Conservation (phyloP, 1,284 basidiomycete species). For the Leucocoprinus gongylophorus region DNA sequence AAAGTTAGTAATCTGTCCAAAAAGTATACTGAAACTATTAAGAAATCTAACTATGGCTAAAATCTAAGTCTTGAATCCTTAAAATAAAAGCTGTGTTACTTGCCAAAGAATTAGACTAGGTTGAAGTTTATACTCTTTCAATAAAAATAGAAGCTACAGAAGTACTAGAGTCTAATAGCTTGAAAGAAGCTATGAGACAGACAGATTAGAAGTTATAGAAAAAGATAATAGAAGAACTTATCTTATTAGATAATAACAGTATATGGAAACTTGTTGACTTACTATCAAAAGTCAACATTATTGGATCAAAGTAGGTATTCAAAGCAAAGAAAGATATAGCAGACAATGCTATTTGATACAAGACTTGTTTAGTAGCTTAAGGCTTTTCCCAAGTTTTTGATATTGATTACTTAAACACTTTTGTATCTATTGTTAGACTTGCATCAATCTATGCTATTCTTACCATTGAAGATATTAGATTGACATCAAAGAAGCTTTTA, state of each 20-base stretch:
- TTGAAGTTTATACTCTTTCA: not conserved
- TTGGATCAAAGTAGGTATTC: slow-evolving; percentile 9
- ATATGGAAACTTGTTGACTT: slow-evolving; percentile 5
- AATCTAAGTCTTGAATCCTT: not conserved
- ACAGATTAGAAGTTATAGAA: not conserved
- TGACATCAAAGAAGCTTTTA: slow-evolving; percentile 38
- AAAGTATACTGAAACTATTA: too few species aligned
- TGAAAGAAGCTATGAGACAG: slow-evolving; percentile 1
- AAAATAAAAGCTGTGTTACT: not conserved
- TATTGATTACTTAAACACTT: not conserved
- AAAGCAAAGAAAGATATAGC: slow-evolving; percentile 6
- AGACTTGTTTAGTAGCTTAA: slow-evolving; percentile 11
- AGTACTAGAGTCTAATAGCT: not conserved
- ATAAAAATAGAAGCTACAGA: not conserved
- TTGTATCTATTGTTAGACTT: slow-evolving; percentile 26
- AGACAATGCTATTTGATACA: slow-evolving; percentile 7
- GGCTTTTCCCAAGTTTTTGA: slow-evolving; percentile 14
- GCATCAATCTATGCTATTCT: slow-evolving; percentile 29
- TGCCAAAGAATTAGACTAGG: not conserved
- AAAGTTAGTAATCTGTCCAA: not conserved
- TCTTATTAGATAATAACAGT: not conserved
- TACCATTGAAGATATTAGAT: slow-evolving; percentile 34
- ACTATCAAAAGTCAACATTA: not conserved
- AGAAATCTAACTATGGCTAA: too few species aligned
- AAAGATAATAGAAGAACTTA: slow-evolving; percentile 1